Base-by-base conservation (phyloP, 495 filamentous ascomycete genomes). In the Oidiodendron maius region DNA sequence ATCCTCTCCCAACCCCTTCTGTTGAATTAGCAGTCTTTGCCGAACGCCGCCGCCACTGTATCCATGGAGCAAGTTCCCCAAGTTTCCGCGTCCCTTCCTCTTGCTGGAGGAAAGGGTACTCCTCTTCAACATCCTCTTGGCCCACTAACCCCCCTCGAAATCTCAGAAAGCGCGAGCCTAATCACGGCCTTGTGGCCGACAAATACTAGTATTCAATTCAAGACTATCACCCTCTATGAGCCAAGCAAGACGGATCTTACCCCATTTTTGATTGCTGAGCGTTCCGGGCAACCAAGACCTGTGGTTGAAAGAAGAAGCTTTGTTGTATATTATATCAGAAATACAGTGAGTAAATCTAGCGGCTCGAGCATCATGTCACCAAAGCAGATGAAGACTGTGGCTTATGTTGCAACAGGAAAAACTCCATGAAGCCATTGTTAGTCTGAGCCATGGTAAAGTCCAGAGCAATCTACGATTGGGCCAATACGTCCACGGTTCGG, bases 381-480 rank as follows among this genome's bases (percentile, higher is more conserved):
- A n/a, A n/a, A n/a, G n/a, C n/a, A n/a, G n/a, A n/a, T n/a, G n/a
- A n/a, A n/a, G n/a, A 30, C 26, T 12, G 5, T 30, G 5, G 5
- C 12, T 30, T 5, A 30, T 40, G 20, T 4, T 40, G 9, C 10
- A 11, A n/a, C 15, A 83, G 80, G 72, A 80, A 59, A 82, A 82
- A 62, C 66, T 86, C 35, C 83, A 85, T 50, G 83, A 86, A 62
- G 79, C 81, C 12, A 59, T 82, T 46, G 72, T 85, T 22, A 78
- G 79, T 52, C 63, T 86, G 6, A 71, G 70, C 2, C 54, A 59
- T 16, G 62, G 62, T 15, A 67, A 59, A 24, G 70, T 86, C n/a
- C 75, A 83, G 50, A 66, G 68, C 52, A 83, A 85, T 56, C 67
- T 75, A 10, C 71, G 74, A 13, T 62, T 86, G 1, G 80, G 76